Percentiles rank a stretch among this genome's conserved stretches.
Conservation (phyloP, 139 green algal species). For the Raphidocelis subcapitata region DNA sequence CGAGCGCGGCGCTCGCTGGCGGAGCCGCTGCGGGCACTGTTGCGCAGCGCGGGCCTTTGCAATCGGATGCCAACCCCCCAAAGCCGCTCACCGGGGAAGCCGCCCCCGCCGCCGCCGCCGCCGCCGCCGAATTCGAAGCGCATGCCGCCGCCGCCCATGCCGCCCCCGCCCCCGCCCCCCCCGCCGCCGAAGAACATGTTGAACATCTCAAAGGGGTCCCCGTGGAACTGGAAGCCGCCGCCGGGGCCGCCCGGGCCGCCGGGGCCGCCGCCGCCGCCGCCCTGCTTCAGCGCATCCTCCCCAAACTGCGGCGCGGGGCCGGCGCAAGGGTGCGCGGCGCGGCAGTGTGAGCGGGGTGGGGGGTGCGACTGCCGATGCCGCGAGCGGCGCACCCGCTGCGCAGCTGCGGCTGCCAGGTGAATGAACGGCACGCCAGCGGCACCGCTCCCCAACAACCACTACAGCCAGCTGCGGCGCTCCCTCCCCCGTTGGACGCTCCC, state of each 20-base stretch:
- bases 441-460: too few relatives aligned
- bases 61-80: slow-evolving; percentile 4
- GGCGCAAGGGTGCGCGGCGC: background rate
- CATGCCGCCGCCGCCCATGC: slow-evolving; percentile 26
- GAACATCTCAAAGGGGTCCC: slow-evolving; percentile 81
- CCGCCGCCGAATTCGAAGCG: slow-evolving; percentile 40
- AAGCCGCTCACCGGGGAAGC: slow-evolving; percentile 24
- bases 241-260: slow-evolving; percentile 32
- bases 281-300: slow-evolving; percentile 67
- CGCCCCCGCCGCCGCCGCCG: slow-evolving; percentile 12
- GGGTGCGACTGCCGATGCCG: too few relatives aligned
- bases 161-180: slow-evolving; percentile 24
- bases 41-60: too few relatives aligned
- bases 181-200: slow-evolving; percentile 77
- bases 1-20: too few relatives aligned
- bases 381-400: too few relatives aligned
- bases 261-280: slow-evolving; percentile 23
- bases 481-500: too few relatives aligned
- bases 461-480: too few relatives aligned
- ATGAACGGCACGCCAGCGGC: too few relatives aligned
- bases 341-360: background rate
- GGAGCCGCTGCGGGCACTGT: too few relatives aligned
- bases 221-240: slow-evolving; percentile 60
- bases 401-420: too few relatives aligned
- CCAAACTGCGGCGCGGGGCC: slow-evolving; percentile 59